These are phyloP conservation scores for Magnolia kwangsiensis DNA, from an alignment of 164 flowering plant species.

Conservation along the genomic window DNA sequence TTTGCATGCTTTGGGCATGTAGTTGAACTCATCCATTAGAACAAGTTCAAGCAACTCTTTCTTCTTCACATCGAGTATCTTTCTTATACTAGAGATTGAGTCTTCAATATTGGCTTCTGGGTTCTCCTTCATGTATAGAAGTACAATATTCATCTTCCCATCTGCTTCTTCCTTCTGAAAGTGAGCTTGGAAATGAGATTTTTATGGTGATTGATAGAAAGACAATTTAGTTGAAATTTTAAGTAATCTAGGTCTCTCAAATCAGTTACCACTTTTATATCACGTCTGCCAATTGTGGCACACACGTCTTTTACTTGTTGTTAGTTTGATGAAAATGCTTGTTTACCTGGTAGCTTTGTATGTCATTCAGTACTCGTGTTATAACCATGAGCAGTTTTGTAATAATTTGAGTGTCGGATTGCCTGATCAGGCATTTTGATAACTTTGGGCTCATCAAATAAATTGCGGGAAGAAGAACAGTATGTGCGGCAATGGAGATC, in stretches of 20 bases:
- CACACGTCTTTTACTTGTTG: no score
- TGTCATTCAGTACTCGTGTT: constrained; percentile 34
- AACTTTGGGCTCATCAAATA: not conserved
- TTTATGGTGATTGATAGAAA: not conserved
- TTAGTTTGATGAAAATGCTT: no score
- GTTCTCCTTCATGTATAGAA: constrained; percentile 31
- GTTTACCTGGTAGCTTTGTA: constrained; percentile 4
- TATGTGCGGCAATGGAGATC: not conserved
- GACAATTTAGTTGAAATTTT: no score
- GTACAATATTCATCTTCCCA: constrained; percentile 36
- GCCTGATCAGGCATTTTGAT: not conserved
- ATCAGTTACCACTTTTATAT: no score
- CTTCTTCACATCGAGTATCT: constrained; percentile 23
- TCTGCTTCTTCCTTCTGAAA: constrained; percentile 41
- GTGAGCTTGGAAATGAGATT: not conserved
- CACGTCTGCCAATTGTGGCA: no score
- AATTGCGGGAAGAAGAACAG: not conserved
- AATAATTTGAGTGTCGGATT: constrained; percentile 5
- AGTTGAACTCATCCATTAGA: constrained; percentile 21
- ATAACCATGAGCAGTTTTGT: constrained; percentile 36
- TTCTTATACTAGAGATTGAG: constrained; percentile 21
- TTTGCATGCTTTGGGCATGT: constrained; percentile 17
- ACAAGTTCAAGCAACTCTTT: constrained; percentile 33
- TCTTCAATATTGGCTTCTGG: constrained; percentile 28
- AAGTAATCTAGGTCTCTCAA: no score